A percentile compares a stretch with the other conserved stretches of the same genome.
Evolutionary conservation across 495 filamentous ascomycete species (phyloP).

Genomic region (Penicillium waksmanii): DNA sequence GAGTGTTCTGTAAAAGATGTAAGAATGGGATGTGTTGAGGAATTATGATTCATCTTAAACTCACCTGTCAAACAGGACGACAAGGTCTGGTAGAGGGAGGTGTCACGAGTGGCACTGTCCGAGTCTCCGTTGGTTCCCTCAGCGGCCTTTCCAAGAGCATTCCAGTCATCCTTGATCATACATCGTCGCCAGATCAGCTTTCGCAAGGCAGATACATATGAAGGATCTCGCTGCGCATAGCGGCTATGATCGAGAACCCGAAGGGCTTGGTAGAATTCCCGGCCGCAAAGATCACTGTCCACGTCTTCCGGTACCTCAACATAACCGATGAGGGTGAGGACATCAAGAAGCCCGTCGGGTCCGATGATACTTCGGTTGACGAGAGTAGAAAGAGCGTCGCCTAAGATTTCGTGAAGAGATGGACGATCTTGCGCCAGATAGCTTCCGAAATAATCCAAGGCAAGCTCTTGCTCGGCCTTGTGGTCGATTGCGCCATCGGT

Average conservation of each 20-base stretch:
- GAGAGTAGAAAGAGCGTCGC: conserved; percentile 64
- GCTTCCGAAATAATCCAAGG: conserved; percentile 66
- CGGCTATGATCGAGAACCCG: conserved; percentile 63
- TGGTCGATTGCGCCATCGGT: conserved; percentile 73
- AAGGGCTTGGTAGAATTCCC: conserved; percentile 73
- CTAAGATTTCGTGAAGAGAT: conserved; percentile 65
- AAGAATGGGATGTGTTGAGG: conserved; percentile 1
- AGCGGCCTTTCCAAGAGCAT: conserved; percentile 43
- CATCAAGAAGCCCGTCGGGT: conserved; percentile 71
- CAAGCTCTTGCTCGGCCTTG: conserved; percentile 73
- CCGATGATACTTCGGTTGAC: conserved; percentile 69
- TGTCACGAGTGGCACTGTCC: conserved; percentile 31
- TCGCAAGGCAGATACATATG: conserved; percentile 58
- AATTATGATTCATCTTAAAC: conserved; percentile 4
- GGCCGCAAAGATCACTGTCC: conserved; percentile 43
- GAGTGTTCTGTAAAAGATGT: conserved; percentile 19
- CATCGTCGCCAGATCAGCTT: conserved; percentile 85
- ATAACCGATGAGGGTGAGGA: conserved; percentile 73
- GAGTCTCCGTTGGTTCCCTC: conserved; percentile 31
- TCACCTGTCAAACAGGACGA: conserved; percentile 39
- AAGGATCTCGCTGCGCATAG: conserved; percentile 49
- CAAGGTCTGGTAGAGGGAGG: conserved; percentile 39
- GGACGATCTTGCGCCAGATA: conserved; percentile 60
- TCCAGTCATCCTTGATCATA: conserved; percentile 79
- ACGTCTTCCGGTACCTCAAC: conserved; percentile 30